A percentile compares a stretch with the other conserved stretches of the same genome.
phyloP scores from a whole-genome alignment of 768 basidiomycete species.

The Amanita fuliginea region DNA sequence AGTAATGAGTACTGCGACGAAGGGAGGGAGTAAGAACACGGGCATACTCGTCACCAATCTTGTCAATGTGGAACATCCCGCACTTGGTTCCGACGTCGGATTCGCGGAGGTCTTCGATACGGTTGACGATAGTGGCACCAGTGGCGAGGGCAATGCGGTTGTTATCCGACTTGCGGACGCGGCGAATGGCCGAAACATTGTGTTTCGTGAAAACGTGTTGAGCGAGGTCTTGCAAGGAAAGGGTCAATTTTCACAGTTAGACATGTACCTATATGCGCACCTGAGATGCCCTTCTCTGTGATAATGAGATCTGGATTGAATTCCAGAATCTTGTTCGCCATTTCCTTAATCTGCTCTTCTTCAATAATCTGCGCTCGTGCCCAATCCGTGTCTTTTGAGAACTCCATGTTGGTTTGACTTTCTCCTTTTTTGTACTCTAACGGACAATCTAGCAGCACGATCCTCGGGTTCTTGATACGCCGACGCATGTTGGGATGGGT shows the following conservation, averaged over 20 bases:
- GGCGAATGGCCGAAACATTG: constrained; percentile 86
- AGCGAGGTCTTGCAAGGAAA: constrained; percentile 50
- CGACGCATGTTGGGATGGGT: constrained; percentile 96
- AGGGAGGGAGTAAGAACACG: constrained; percentile 9
- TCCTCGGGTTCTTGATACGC: constrained; percentile 80
- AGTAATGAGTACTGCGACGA: not conserved
- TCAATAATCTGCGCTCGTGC: constrained; percentile 86
- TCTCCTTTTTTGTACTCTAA: constrained; percentile 99
- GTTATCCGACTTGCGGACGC: constrained; percentile 98
- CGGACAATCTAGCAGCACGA: constrained; percentile 87
- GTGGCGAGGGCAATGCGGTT: constrained; percentile 95
- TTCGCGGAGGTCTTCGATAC: constrained; percentile 89
- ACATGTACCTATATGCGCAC: constrained; percentile 30
- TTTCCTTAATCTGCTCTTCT: constrained; percentile 89
- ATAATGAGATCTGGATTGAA: constrained; percentile 93
- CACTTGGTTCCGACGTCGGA: constrained; percentile 87
- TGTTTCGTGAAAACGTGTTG: constrained; percentile 84
- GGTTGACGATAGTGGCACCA: constrained; percentile 94
- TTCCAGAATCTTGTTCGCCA: constrained; percentile 79
- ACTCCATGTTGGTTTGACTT: constrained; percentile 97
- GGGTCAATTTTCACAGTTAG: not conserved
- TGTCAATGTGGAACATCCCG: constrained; percentile 94
- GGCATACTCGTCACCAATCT: constrained; percentile 86
- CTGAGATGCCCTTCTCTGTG: constrained; percentile 97
- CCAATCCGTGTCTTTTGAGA: constrained; percentile 91